Percentiles rank a stretch among this genome's conserved stretches.
phyloP scores from a whole-genome alignment of 1,284 basidiomycete genomes.

The Papiliotrema terrestris region DNA sequence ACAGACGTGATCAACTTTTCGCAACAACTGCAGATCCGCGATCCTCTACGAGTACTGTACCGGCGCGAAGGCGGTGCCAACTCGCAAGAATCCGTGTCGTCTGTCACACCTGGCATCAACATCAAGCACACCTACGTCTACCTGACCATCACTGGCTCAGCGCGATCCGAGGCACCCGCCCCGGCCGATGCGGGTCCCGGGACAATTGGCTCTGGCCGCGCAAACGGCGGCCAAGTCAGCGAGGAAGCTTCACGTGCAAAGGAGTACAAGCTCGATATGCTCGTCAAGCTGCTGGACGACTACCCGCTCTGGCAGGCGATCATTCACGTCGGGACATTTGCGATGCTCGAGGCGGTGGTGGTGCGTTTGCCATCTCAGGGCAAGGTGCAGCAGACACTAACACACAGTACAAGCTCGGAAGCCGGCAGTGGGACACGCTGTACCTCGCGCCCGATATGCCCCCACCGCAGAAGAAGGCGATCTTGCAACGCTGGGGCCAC shows the following conservation, averaged over 20 bases:
- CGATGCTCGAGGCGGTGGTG: conserved; percentile 76
- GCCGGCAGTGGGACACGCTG: conserved; percentile 76
- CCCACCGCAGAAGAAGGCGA: conserved; percentile 60
- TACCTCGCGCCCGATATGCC: conserved; percentile 71
- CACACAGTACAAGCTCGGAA: conserved; percentile 69
- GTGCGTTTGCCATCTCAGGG: conserved; percentile 8
- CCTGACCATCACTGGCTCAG: conserved; percentile 81
- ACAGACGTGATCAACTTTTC: conserved; percentile 55
- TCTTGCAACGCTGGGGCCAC: conserved; percentile 56
- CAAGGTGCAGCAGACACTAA: background rate
- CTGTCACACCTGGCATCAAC: conserved; percentile 57
- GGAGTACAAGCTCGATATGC: conserved; percentile 95
- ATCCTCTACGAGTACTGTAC: conserved; percentile 93
- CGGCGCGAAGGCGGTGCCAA: conserved; percentile 72
- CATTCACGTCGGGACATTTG: conserved; percentile 84
- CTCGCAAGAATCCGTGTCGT: conserved; percentile 53
- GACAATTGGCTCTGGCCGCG: conserved; percentile 81
- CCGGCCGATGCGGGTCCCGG: conserved; percentile 61
- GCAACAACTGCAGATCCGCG: conserved; percentile 65
- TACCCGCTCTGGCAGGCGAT: conserved; percentile 66
- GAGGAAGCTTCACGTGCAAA: conserved; percentile 83
- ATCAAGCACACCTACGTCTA: conserved; percentile 91
- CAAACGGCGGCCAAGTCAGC: conserved; percentile 46
- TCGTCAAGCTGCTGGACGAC: conserved; percentile 90
- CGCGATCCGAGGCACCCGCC: conserved; percentile 60